Conservation (phyloP, 176 grass and related monocot genomes). For the Zea mays region DNA sequence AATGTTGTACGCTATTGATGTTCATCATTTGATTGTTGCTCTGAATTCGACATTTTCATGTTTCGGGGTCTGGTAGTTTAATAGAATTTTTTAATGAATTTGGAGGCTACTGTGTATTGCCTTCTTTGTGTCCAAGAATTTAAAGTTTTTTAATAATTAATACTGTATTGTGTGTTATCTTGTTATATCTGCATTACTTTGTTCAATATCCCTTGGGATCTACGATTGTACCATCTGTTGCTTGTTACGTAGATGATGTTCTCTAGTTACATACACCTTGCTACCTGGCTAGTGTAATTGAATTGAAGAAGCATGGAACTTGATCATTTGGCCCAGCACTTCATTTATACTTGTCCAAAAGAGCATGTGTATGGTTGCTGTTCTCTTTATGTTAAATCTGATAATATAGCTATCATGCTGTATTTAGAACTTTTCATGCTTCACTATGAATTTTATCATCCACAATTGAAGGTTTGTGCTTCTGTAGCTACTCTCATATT, state of each 20-base stretch:
- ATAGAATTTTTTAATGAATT: slow-evolving; percentile 17
- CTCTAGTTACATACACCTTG: slow-evolving; percentile 10
- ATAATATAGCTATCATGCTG: not conserved
- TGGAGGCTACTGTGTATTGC: not conserved
- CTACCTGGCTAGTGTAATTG: slow-evolving; percentile 20
- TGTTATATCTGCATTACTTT: not conserved
- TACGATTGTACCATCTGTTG: not conserved
- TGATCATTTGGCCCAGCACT: not conserved
- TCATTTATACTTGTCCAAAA: not conserved
- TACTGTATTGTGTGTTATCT: not conserved
- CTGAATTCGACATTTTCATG: slow-evolving; percentile 1
- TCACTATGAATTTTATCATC: slow-evolving; percentile 12
- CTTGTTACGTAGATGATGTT: slow-evolving; percentile 15
- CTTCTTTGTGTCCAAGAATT: not conserved
- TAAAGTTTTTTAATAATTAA: slow-evolving; percentile 1
- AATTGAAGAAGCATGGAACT: not conserved
- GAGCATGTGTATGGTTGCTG: not conserved
- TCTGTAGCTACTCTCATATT: not conserved
- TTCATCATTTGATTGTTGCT: slow-evolving; percentile 30
- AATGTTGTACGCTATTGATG: not conserved
- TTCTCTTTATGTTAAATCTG: slow-evolving; percentile 11
- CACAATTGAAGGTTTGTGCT: not conserved
- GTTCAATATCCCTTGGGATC: not conserved
- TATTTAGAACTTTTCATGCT: not conserved
- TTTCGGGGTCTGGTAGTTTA: not conserved